Percentiles rank a stretch among this genome's conserved stretches.
Conservation (phyloP, 306 rosid genomes). For the Inga oerstediana region DNA sequence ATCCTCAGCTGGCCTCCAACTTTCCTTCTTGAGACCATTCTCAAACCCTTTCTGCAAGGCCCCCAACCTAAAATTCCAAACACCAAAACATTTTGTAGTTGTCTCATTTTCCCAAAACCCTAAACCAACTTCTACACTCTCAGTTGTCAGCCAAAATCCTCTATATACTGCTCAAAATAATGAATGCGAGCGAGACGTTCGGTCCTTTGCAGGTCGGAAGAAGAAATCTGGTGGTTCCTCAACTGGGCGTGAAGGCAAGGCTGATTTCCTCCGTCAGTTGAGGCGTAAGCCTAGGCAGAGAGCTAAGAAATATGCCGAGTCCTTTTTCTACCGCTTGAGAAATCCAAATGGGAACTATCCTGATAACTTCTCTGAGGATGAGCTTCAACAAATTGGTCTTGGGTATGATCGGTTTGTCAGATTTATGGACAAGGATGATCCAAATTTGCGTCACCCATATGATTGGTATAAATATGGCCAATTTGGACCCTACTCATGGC, state of each 20-base stretch:
- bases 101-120: slow-evolving; percentile 31
- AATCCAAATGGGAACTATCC: slow-evolving; percentile 62
- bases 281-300: slow-evolving; percentile 60
- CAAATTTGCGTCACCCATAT: slow-evolving; percentile 73
- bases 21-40: slow-evolving; percentile 31
- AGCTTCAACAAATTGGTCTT: slow-evolving; percentile 80
- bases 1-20: slow-evolving; percentile 33
- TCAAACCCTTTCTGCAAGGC: slow-evolving; percentile 34
- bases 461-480: slow-evolving; percentile 96
- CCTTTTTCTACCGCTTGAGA: slow-evolving; percentile 69
- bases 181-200: slow-evolving; percentile 40
- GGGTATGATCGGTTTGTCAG: slow-evolving; percentile 87
- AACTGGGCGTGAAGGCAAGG: slow-evolving; percentile 62
- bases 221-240: slow-evolving; percentile 59
- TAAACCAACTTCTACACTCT: background rate
- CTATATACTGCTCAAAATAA: slow-evolving; percentile 1
- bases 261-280: slow-evolving; percentile 55
- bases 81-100: slow-evolving; percentile 21
- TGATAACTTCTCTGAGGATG: slow-evolving; percentile 77
- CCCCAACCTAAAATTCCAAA: slow-evolving; percentile 36
- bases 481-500: slow-evolving; percentile 87
- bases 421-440: slow-evolving; percentile 92
- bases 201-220: slow-evolving; percentile 67
- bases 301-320: slow-evolving; percentile 66
- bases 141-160: slow-evolving; percentile 15